Base-by-base conservation (phyloP, 2,329 filamentous ascomycete species). In the Apiospora marii region DNA sequence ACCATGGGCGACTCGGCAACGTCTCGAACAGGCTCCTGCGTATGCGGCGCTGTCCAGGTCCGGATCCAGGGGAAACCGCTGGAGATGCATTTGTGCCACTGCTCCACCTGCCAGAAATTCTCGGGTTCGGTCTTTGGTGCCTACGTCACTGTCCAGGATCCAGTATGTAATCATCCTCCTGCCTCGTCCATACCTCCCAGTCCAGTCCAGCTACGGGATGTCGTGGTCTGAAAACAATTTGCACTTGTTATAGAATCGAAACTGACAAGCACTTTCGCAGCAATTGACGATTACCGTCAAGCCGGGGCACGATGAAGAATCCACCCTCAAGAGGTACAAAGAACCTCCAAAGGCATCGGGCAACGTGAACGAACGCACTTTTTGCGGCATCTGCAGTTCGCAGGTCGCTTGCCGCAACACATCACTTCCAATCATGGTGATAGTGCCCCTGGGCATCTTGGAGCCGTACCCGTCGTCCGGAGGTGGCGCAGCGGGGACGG, bases 21-120 rank as follows among this genome's bases (percentile, higher is more conserved):
- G 24, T n/a, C 58, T n/a, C 58, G 30, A n/a, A 64, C 24, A 24
- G 67, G 67, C 44, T 69, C 67, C 7, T 69, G 67, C 44, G 27
- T 13, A n/a, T 69, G 67, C 24, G 67, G 67, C 24, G 67, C 44
- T 37, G 27, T 69, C 16, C 44, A 30, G 8, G 44, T 69, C 12
- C 44, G 7, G 4, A 49, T 69, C 8, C 27, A 37, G 19, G 67
- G 67, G 10, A 49, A 30, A 16, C 67, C 67, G 67, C 16, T 69
- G 19, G 44, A 49, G 27, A 34, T 37, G 44, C 67, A 69, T 34
- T 7, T 69, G 27, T 69, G 67, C 19, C 67, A 69, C 27, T 69
- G 67, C 14, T 14, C 19, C 44, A 22, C 27, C 27, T 69, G 67
- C 27, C 67, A 69, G 44, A 46, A 69, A 49, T 6, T 69, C 16